Evolutionary conservation across 139 green algal genomes (phyloP).

Genomic region (Chlorella ohadii): DNA sequence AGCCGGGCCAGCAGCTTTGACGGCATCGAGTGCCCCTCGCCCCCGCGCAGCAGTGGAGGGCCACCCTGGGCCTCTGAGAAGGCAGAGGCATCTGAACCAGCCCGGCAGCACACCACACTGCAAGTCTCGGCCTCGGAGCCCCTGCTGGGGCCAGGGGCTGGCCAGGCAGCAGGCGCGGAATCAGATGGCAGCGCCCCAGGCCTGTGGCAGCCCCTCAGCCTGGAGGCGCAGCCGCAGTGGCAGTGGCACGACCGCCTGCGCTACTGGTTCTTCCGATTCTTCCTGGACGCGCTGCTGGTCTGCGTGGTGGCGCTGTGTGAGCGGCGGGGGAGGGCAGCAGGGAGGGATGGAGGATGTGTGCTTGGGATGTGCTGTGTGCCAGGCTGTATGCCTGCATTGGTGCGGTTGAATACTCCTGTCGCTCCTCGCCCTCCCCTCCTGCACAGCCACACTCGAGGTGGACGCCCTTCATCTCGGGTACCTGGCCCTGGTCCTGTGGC

Average conservation of each 20-base stretch:
- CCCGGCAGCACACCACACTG: not conserved
- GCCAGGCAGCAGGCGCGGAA: not conserved
- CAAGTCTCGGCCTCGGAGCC: not conserved
- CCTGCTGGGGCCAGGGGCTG: not conserved
- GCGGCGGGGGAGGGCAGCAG: too few relatives aligned
- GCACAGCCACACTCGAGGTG: constrained; percentile 61
- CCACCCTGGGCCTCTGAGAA: not conserved
- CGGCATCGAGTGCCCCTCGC: constrained; percentile 11
- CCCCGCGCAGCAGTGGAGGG: not conserved
- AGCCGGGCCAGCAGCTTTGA: constrained; percentile 16
- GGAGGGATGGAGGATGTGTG: too few relatives aligned
- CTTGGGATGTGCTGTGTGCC: too few relatives aligned
- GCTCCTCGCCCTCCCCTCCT: too few relatives aligned
- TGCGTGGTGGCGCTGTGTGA: constrained; percentile 61
- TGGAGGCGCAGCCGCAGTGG: constrained; percentile 37
- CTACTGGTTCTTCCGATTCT: constrained; percentile 52
- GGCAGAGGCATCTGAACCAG: not conserved
- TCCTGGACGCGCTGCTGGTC: constrained; percentile 61
- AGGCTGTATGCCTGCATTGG: too few relatives aligned
- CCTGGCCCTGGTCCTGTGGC: constrained; percentile 73
- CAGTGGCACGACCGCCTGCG: constrained; percentile 59
- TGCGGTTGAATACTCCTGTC: too few relatives aligned
- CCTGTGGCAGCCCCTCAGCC: constrained; percentile 12
- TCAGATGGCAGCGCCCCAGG: not conserved
- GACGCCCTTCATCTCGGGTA: constrained; percentile 85